These are phyloP conservation scores for Arthrobotrys musiformis DNA, from an alignment of 2,329 filamentous ascomycete species.

Conservation along the genomic window DNA sequence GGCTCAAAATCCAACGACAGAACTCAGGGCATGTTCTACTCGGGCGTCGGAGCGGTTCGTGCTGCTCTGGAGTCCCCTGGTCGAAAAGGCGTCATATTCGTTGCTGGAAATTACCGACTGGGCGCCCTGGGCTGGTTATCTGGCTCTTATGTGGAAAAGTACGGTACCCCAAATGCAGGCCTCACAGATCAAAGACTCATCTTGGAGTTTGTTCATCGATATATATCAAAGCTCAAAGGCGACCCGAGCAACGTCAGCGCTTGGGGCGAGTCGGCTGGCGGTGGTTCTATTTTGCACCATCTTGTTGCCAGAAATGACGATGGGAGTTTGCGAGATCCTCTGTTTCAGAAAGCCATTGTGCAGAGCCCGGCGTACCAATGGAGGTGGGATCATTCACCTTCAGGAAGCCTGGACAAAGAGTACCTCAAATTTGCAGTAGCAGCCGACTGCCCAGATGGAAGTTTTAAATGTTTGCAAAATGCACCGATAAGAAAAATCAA, in stretches of 20 bases:
- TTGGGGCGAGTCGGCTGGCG: constrained; percentile 67
- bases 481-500: not conserved
- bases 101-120: constrained; percentile 66
- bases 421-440: constrained; percentile 49
- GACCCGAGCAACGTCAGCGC: constrained; percentile 64
- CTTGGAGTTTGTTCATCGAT: constrained; percentile 66
- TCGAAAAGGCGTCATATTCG: constrained; percentile 63
- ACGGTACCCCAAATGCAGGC: constrained; percentile 64
- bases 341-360: constrained; percentile 63
- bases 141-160: constrained; percentile 64
- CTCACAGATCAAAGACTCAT: constrained; percentile 64
- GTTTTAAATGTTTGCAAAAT: not conserved
- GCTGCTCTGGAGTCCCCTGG: constrained; percentile 60
- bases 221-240: constrained; percentile 65
- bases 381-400: constrained; percentile 12
- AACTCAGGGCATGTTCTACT: constrained; percentile 46
- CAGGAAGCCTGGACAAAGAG: constrained; percentile 1
- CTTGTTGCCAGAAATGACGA: constrained; percentile 63
- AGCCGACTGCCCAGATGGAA: constrained; percentile 58
- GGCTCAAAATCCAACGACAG: constrained; percentile 4
- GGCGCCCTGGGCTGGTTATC: constrained; percentile 66
- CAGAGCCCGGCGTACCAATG: constrained; percentile 60
- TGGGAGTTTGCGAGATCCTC: constrained; percentile 63
- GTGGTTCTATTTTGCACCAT: constrained; percentile 67
- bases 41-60: constrained; percentile 51